Base-by-base conservation (phyloP, 2,329 filamentous ascomycete species). In the Hymenoscyphus linearis region DNA sequence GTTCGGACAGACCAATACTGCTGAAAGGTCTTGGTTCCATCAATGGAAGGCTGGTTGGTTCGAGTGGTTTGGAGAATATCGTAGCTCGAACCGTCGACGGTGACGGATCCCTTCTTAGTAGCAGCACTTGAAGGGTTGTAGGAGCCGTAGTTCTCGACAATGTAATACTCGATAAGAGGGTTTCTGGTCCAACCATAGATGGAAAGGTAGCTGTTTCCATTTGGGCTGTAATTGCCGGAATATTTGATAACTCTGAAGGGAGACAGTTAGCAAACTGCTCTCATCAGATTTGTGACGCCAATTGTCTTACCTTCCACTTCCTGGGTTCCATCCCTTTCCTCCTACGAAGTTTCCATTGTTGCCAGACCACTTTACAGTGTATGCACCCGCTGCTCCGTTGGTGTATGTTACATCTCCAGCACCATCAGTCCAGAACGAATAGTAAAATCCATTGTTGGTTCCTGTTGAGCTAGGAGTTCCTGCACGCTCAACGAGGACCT, bases 381-480 rank as follows among this genome's bases (percentile, higher is more conserved):
- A 84, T 62, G 71, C 70, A 36, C 83, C 82, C 22, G 73, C 78
- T 7, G 71, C 71, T 9, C 60, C 61, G 71, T 84, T 85, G 71
- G 78, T 82, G 76, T 85, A 85, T 44, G 75, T 79, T 16, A 82
- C 79, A 47, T 74, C 69, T 57, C 75, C 77, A 31, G 59, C 59
- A 25, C 79, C 79, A 63, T 85, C 82, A 60, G 79, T 82, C 82
- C 81, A 86, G 76, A 79, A 85, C 7, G 80, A 82, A 74, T 82
- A 85, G 76, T 80, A 85, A 74, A 78, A 86, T 60, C 83, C 82
- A 66, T 83, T 80, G 74, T 81, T 76, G 10, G 76, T 80, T 57
- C 83, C 83, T 2, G 79, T 80, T 13, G 74, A 72, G 65, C 76
- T 80, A 58, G 76, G 71, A 37, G 81, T 82, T 55, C 76, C 59